phyloP scores from a whole-genome alignment of 2,329 filamentous ascomycete species.

The Diaporthe vaccinii region DNA sequence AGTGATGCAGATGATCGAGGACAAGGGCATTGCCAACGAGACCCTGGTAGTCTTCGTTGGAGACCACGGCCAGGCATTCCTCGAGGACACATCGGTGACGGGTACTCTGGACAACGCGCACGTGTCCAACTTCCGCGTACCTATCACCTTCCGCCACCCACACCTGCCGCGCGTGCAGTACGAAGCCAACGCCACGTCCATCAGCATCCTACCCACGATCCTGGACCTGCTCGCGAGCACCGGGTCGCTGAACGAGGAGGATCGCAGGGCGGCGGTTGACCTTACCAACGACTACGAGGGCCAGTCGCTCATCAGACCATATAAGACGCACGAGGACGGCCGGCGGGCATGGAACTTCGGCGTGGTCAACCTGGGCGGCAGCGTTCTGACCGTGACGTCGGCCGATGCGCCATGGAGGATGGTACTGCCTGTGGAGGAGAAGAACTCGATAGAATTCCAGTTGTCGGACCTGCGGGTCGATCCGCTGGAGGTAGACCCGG shows the following conservation, averaged over 20 bases:
- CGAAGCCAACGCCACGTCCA: constrained; percentile 54
- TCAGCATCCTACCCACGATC: constrained; percentile 60
- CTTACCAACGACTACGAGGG: constrained; percentile 60
- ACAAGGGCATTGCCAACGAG: constrained; percentile 57
- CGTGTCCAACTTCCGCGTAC: constrained; percentile 58
- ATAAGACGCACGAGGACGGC: constrained; percentile 50
- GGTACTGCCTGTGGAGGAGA: constrained; percentile 43
- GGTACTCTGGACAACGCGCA: constrained; percentile 59
- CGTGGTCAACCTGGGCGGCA: constrained; percentile 59
- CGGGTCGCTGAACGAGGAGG: constrained; percentile 52
- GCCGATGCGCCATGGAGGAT: constrained; percentile 42
- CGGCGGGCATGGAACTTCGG: constrained; percentile 63
- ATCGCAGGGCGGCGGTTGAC: constrained; percentile 52
- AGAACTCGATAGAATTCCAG: constrained; percentile 40
- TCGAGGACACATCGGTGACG: constrained; percentile 53
- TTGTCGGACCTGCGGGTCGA: constrained; percentile 40
- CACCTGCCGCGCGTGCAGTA: constrained; percentile 56
- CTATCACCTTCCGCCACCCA: constrained; percentile 59
- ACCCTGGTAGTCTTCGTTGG: constrained; percentile 62
- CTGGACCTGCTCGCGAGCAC: constrained; percentile 59
- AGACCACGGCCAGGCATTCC: constrained; percentile 58
- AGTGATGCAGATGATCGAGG: constrained; percentile 56
- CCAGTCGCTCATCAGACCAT: constrained; percentile 60
- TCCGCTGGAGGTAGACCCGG: constrained; percentile 19
- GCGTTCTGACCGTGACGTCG: constrained; percentile 43